phyloP scores from a whole-genome alignment of 352 stramenopile species.

The Globisporangium polare region DNA sequence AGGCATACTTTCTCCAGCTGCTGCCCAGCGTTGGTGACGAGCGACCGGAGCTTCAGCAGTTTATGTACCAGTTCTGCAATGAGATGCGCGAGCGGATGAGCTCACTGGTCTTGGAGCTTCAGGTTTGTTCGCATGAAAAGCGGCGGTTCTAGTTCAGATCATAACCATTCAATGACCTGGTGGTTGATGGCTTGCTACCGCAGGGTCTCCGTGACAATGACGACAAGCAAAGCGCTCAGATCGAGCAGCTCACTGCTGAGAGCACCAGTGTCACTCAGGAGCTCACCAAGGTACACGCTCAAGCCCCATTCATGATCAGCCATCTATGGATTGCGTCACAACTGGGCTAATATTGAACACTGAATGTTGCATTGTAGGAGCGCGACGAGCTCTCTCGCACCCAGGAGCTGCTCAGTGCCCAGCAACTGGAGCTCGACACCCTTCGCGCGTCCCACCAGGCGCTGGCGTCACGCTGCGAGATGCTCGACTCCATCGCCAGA shows the following conservation, averaged over 20 bases:
- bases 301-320: not conserved
- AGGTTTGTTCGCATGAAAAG: constrained; percentile 1
- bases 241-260: not conserved
- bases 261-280: not conserved
- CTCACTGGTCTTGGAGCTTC: not conserved
- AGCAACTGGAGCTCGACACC: constrained; percentile 33
- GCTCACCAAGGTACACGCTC: not conserved
- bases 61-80: constrained; percentile 8
- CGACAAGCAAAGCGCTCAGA: not conserved
- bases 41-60: not conserved
- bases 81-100: not conserved
- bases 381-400: constrained; percentile 9
- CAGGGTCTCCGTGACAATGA: not conserved
- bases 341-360: not conserved
- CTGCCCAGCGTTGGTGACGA: not conserved
- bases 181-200: not conserved
- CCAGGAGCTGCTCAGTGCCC: constrained; percentile 26
- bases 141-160: not conserved
- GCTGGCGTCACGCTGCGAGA: constrained; percentile 35
- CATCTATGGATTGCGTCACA: no score
- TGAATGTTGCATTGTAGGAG: constrained; percentile 24
- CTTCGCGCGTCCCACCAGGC: constrained; percentile 33
- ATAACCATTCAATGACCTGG: not conserved
- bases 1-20: constrained; percentile 21
- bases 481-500: constrained; percentile 59